Evolutionary conservation across 1,284 basidiomycete genomes (phyloP).

Genomic region (Paramarasmius palmivorus): DNA sequence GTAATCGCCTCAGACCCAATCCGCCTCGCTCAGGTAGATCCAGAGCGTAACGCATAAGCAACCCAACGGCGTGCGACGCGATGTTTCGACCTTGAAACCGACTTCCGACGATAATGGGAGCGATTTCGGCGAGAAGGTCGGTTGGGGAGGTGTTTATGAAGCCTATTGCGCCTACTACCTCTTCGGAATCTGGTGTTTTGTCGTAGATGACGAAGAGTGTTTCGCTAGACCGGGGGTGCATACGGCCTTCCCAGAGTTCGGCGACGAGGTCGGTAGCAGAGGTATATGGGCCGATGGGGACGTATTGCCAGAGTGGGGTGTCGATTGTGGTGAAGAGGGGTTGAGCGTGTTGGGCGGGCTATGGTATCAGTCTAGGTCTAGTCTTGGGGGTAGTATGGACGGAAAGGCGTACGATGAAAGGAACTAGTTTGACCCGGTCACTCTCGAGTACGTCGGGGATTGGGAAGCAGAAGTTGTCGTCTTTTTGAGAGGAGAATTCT

Average conservation of each 20-base stretch:
- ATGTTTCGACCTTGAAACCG: too few relatives aligned
- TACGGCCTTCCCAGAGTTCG: slow-evolving; percentile 15
- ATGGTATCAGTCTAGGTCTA: too few relatives aligned
- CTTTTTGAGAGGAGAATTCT: neutral
- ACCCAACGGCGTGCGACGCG: too few relatives aligned
- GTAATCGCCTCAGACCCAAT: too few relatives aligned
- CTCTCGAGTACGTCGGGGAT: slow-evolving; percentile 33
- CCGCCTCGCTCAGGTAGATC: too few relatives aligned
- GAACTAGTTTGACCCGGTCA: slow-evolving; percentile 32
- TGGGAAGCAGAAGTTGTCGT: slow-evolving; percentile 35
- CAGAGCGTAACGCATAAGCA: too few relatives aligned
- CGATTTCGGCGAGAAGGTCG: too few relatives aligned
- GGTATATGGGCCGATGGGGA: slow-evolving; percentile 42
- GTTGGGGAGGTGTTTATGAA: too few relatives aligned
- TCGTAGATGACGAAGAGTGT: slow-evolving; percentile 52
- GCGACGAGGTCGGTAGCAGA: slow-evolving; percentile 34
- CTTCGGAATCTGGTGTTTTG: too few relatives aligned
- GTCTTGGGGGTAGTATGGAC: slow-evolving; percentile 19
- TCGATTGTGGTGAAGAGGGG: slow-evolving; percentile 13
- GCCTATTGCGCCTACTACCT: too few relatives aligned
- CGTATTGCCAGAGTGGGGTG: slow-evolving; percentile 30
- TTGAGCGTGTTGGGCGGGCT: slow-evolving; percentile 20
- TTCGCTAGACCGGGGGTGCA: slow-evolving; percentile 31
- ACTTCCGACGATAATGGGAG: too few relatives aligned
- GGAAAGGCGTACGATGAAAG: slow-evolving; percentile 31